Evolutionary conservation across 192 early-diverging fungal genomes (phyloP).

Genomic region (Lobulomyces angularis): DNA sequence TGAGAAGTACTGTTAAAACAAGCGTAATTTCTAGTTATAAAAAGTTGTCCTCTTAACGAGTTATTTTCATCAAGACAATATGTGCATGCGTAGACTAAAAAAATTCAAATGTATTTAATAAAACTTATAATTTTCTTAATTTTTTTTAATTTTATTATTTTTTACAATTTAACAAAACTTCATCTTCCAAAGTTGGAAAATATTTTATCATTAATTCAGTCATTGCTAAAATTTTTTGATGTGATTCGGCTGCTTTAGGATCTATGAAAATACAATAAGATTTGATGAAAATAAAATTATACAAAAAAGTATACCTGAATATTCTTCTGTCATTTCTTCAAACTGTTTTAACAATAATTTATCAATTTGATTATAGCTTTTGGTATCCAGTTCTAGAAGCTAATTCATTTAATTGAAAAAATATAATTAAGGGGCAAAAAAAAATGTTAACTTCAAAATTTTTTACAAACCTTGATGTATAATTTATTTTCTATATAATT

Average conservation of each 20-base stretch:
- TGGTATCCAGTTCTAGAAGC: conserved; percentile 21
- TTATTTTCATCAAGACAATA: conserved; percentile 22
- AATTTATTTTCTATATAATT: conserved; percentile 47
- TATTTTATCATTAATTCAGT: conserved; percentile 8
- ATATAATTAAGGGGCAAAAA: no score
- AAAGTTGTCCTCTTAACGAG: conserved; percentile 23
- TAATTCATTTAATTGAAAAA: no score
- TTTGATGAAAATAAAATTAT: background rate
- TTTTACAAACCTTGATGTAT: no score
- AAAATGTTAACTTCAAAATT: no score
- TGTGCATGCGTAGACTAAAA: conserved; percentile 26
- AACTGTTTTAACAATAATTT: conserved; percentile 31
- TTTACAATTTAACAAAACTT: conserved; percentile 34
- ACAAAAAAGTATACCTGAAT: conserved; percentile 15
- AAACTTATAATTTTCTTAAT: background rate
- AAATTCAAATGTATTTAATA: conserved; percentile 1
- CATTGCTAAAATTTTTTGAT: conserved; percentile 18
- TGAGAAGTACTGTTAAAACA: conserved; percentile 15
- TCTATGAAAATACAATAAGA: conserved; percentile 15
- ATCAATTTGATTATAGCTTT: conserved; percentile 18
- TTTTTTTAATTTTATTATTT: background rate
- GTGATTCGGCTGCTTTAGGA: conserved; percentile 17
- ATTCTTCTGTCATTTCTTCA: conserved; percentile 38
- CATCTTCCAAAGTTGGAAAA: conserved; percentile 23
- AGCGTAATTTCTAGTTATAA: conserved; percentile 26